Evolutionary conservation across 2,329 filamentous ascomycete genomes (phyloP).

Genomic region (Xylaria multiplex): DNA sequence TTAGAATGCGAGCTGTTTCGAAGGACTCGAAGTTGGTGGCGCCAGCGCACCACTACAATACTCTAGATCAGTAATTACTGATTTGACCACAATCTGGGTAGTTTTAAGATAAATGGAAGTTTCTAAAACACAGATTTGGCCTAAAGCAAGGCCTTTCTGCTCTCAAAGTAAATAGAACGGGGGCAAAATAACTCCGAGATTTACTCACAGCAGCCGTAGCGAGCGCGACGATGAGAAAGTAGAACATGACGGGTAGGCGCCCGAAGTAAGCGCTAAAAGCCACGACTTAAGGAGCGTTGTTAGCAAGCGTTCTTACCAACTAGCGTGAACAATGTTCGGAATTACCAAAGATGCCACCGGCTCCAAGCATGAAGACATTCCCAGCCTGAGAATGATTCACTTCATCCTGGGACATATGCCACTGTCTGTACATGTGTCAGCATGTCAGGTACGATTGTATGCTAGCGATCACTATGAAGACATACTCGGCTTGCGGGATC

Average conservation of each 20-base stretch:
- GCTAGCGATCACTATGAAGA: conserved; percentile 4
- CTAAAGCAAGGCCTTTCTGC: too few relatives aligned
- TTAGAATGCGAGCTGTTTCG: conserved; percentile 59
- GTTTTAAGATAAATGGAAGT: too few relatives aligned
- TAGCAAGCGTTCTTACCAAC: conserved; percentile 18
- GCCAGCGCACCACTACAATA: conserved; percentile 53
- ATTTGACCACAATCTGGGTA: too few relatives aligned
- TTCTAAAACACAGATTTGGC: too few relatives aligned
- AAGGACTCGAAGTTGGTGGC: conserved; percentile 58
- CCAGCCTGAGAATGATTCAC: conserved; percentile 63
- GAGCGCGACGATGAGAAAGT: conserved; percentile 51
- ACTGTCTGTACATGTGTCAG: conserved; percentile 50
- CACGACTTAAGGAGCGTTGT: conserved; percentile 47
- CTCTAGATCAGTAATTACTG: too few relatives aligned
- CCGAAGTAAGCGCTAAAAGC: conserved; percentile 56
- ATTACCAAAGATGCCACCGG: conserved; percentile 54
- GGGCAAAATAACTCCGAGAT: too few relatives aligned
- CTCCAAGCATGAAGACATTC: conserved; percentile 62
- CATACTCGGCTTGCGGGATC: conserved; percentile 55
- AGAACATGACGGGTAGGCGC: conserved; percentile 57
- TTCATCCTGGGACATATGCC: conserved; percentile 58
- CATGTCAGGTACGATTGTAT: not conserved
- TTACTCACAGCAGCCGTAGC: conserved; percentile 49
- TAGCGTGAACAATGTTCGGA: not conserved
- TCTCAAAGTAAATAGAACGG: too few relatives aligned